These are phyloP conservation scores for Tylopilus plumbeoviolaceoides DNA, from an alignment of 768 basidiomycete genomes.

Conservation along the genomic window DNA sequence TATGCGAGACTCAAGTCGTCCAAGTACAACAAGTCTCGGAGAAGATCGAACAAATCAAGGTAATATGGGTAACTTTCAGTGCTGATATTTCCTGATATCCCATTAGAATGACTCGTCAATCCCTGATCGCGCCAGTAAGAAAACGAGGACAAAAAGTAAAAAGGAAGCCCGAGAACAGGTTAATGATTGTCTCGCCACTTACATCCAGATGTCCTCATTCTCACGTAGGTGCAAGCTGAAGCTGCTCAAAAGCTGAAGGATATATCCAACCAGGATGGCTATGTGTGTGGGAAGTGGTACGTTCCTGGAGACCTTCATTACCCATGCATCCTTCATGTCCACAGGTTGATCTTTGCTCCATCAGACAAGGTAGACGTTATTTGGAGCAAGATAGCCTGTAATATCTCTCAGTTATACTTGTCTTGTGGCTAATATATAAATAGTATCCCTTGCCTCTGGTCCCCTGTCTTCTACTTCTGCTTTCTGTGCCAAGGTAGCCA, in stretches of 20 bases:
- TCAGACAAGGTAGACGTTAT: conserved; percentile 59
- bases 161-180: conserved; percentile 73
- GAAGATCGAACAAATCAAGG: conserved; percentile 60
- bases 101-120: conserved; percentile 62
- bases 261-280: conserved; percentile 52
- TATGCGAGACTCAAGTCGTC: not conserved
- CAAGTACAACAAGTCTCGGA: conserved; percentile 57
- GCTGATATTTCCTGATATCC: not conserved
- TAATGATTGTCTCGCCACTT: not conserved
- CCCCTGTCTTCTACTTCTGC: conserved; percentile 58
- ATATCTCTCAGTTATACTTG: conserved; percentile 13
- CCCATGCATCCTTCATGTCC: not conserved
- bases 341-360: conserved; percentile 64
- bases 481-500: conserved; percentile 60
- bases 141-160: conserved; percentile 68
- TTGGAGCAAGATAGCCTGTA: conserved; percentile 62
- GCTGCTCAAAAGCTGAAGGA: conserved; percentile 55
- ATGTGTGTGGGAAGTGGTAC: conserved; percentile 67
- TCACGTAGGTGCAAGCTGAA: conserved; percentile 51
- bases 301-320: not conserved
- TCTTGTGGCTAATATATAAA: not conserved
- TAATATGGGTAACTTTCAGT: conserved; percentile 12
- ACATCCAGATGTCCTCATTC: not conserved
- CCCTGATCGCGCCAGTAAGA: conserved; percentile 65
- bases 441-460: conserved; percentile 64